These are phyloP conservation scores for Phellinidium pouzarii DNA, from an alignment of 1,284 basidiomycete genomes.

Conservation along the genomic window DNA sequence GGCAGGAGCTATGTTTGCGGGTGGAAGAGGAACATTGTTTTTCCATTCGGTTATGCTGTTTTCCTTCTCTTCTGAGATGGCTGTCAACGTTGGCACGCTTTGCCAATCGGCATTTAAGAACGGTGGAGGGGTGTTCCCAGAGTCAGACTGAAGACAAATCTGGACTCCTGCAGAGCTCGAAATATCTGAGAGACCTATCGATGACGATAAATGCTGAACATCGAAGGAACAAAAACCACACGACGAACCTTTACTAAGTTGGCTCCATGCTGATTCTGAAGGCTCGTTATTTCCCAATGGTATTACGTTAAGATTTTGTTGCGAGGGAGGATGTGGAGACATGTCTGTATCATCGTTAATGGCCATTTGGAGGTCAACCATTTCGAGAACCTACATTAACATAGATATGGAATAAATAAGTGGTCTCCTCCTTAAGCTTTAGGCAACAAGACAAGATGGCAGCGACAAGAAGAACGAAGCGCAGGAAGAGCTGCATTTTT, in stretches of 20 bases:
- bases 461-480: conserved; percentile 31
- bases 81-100: background rate
- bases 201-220: background rate
- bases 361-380: conserved; percentile 24
- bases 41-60: background rate
- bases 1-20: background rate
- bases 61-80: background rate
- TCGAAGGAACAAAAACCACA: background rate
- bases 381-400: conserved; percentile 41
- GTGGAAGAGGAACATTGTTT: background rate
- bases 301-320: background rate
- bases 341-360: conserved; percentile 4
- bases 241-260: conserved; percentile 2
- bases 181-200: background rate
- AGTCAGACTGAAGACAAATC: conserved; percentile 6
- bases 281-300: background rate
- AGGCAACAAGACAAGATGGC: conserved; percentile 22
- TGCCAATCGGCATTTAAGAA: conserved; percentile 9
- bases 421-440: conserved; percentile 6
- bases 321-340: background rate
- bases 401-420: conserved; percentile 18
- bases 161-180: conserved; percentile 9
- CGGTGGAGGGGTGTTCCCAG: conserved; percentile 1
- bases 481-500: conserved; percentile 25
- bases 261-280: conserved; percentile 8